Evolutionary conservation across 805 yeast species (phyloP), one percentile per base, ranked within the genome.

Genomic region (Nakazawaea sp.): DNA sequence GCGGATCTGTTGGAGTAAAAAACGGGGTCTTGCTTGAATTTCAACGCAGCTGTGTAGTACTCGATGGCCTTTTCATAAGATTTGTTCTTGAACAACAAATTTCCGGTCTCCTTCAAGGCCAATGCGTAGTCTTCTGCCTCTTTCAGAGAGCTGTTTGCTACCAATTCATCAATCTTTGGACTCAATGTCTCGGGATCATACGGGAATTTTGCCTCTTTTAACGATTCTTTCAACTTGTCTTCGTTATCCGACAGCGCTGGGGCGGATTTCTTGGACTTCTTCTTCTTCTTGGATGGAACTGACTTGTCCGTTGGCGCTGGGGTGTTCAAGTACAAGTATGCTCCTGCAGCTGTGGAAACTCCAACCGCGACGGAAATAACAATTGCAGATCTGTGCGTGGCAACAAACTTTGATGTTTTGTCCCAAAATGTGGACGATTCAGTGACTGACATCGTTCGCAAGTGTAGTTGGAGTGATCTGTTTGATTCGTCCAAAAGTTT

Each of bases 1-100:
- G 98, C 98, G 20, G 97, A 88, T 62, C 97, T 79, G 69, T 92
- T 92, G 44, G 97, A 87, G 65, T 81, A 90, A 64, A 74, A 92
- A 25, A 89, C 83, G 4, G 97, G 88, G 60, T 92, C 97, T 48
- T 70, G 61, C 55, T 81, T 81, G 53, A 86, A 68, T 38, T 68
- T 56, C 48, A 92, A 67, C 9, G 98, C 97, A 40, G 73, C 75
- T 30, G 85, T 59, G 66, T 92, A 92, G 59, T 70, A 81, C 31
- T 72, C 75, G 51, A 88, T 75, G 30, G 97, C 97, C n/a, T 70
- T 69, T 38, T 75, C 70, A 53, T 70, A 84, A 36, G 81, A 66
- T 61, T 84, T 81, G 24, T 55, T 53, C 59, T 81, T 83, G 70
- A 85, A 92, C 41, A 66, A 75, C 36, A 68, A 70, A 61, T 92